Conservation (phyloP, 1,284 basidiomycete genomes). For the Microbotryum silenes-acaulis region DNA sequence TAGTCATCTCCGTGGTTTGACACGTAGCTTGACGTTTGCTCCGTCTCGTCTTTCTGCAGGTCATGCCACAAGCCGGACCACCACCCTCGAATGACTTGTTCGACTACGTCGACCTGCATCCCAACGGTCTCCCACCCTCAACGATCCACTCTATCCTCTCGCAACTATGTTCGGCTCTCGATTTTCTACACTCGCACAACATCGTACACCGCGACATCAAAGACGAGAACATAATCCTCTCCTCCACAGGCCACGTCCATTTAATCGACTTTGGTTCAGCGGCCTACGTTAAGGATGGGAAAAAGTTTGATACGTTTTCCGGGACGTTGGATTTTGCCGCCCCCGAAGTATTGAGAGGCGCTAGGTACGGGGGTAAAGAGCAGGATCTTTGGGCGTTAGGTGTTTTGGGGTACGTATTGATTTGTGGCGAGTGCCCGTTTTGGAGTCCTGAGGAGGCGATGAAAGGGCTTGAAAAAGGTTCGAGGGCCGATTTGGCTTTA, state of each 20-base stretch:
- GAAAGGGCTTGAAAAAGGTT: slow-evolving; percentile 59
- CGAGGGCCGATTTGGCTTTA: slow-evolving; percentile 49
- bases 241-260: slow-evolving; percentile 57
- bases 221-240: slow-evolving; percentile 81
- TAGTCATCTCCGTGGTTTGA: neutral
- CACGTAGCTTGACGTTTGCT: neutral
- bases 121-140: slow-evolving; percentile 69
- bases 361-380: slow-evolving; percentile 89
- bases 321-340: slow-evolving; percentile 63
- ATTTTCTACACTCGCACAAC: slow-evolving; percentile 82
- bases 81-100: slow-evolving; percentile 54
- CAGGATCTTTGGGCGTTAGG: slow-evolving; percentile 98
- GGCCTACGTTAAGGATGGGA: slow-evolving; percentile 37
- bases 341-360: slow-evolving; percentile 90
- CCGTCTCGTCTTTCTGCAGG: neutral
- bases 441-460: slow-evolving; percentile 75
- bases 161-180: slow-evolving; percentile 86
- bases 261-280: slow-evolving; percentile 62
- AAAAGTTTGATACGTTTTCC: slow-evolving; percentile 39
- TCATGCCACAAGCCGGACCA: slow-evolving; percentile 29
- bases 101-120: slow-evolving; percentile 84
- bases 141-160: slow-evolving; percentile 79
- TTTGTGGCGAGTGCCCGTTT: slow-evolving; percentile 61
- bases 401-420: slow-evolving; percentile 91
- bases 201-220: slow-evolving; percentile 98